Conservation (phyloP, 352 stramenopile genomes). For the Pythium oligandrum region DNA sequence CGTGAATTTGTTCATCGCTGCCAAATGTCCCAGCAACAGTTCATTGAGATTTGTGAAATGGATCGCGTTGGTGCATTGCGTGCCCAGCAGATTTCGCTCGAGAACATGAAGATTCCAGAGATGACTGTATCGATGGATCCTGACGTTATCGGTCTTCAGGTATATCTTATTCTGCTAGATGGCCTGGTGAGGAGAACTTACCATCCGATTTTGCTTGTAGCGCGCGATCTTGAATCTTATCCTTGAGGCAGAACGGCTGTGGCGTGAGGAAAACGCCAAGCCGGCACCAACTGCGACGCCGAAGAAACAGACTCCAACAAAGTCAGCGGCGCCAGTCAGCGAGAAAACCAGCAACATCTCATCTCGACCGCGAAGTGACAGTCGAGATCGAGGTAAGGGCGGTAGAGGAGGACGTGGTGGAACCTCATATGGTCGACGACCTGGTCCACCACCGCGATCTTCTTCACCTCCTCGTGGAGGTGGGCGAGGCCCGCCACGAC, state of each 20-base stretch:
- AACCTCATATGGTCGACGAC: conserved; percentile 7
- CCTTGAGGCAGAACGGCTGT: conserved; percentile 63
- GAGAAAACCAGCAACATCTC: conserved; percentile 4
- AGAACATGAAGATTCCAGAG: conserved; percentile 70
- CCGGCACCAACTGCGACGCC: background rate
- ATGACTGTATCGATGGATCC: conserved; percentile 52
- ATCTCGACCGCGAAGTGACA: conserved; percentile 12
- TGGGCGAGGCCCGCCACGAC: too few relatives aligned
- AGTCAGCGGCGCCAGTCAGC: background rate
- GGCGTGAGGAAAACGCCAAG: conserved; percentile 43
- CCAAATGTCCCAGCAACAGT: conserved; percentile 72
- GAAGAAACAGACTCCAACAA: too few relatives aligned
- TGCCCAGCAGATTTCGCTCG: conserved; percentile 63
- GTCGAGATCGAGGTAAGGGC: conserved; percentile 3
- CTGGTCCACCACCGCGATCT: conserved; percentile 3
- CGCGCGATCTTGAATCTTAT: conserved; percentile 65
- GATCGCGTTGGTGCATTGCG: conserved; percentile 56
- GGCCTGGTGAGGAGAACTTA: background rate
- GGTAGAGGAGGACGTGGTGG: conserved; percentile 7
- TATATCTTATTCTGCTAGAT: conserved; percentile 19
- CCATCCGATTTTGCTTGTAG: conserved; percentile 15
- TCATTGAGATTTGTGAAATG: conserved; percentile 71
- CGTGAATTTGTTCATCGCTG: conserved; percentile 63
- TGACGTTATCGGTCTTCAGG: conserved; percentile 40
- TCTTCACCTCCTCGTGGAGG: too few relatives aligned